A percentile compares a stretch with the other conserved stretches of the same genome.
Evolutionary conservation across 2,329 filamentous ascomycete species (phyloP).

Genomic region (Arthrobotrys sphaeroides): DNA sequence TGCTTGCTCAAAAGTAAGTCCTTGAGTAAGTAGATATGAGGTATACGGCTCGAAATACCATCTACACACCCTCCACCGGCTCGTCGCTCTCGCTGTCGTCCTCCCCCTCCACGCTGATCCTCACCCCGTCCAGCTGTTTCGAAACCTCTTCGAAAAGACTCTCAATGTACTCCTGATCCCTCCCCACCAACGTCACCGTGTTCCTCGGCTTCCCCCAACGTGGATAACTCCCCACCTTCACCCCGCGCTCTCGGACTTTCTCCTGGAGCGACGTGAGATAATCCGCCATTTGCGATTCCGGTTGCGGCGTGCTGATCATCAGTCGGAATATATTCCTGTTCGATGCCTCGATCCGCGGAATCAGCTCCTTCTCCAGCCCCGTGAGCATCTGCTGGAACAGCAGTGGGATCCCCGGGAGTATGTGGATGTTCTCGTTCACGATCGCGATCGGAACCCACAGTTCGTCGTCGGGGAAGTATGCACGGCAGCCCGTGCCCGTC

Average conservation of each 20-base stretch:
- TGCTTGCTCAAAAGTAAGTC: not conserved
- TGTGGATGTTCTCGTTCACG: slow-evolving; percentile 92
- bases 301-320: slow-evolving; percentile 84
- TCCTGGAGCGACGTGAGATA: slow-evolving; percentile 83
- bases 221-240: slow-evolving; percentile 96
- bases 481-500: slow-evolving; percentile 75
- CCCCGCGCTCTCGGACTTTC: slow-evolving; percentile 75
- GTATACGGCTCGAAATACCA: not conserved
- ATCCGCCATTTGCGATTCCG: slow-evolving; percentile 83
- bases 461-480: slow-evolving; percentile 79
- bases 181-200: slow-evolving; percentile 85
- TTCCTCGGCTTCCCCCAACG: slow-evolving; percentile 88
- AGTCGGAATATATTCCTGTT: slow-evolving; percentile 82
- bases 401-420: slow-evolving; percentile 86
- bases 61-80: slow-evolving; percentile 43
- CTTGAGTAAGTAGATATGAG: not conserved
- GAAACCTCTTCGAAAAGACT: slow-evolving; percentile 75
- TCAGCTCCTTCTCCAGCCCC: slow-evolving; percentile 72
- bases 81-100: slow-evolving; percentile 66
- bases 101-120: slow-evolving; percentile 76
- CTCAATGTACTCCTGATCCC: slow-evolving; percentile 80
- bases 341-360: slow-evolving; percentile 74
- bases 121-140: slow-evolving; percentile 76
- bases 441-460: slow-evolving; percentile 90
- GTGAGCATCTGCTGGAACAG: slow-evolving; percentile 83